Evolutionary conservation across 371 early-diverging fungal genomes (phyloP), one percentile per base, ranked within the genome.

Genomic region (Massospora cicadina): DNA sequence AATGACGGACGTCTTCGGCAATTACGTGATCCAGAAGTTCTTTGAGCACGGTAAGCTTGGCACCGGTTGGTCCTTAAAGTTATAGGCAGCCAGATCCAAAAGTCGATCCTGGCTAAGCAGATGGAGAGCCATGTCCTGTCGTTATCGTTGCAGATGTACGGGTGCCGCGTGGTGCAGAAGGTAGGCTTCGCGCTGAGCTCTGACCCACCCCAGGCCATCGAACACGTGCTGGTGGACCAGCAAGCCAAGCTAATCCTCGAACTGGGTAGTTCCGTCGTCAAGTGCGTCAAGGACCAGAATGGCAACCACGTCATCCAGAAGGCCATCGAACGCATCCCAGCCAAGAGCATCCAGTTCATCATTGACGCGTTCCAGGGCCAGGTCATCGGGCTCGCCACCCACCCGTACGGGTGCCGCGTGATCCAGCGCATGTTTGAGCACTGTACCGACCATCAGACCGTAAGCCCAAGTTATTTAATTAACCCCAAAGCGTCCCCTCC

Each of bases 281-380:
- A 92, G 71, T 93, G 99, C 64, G 95, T 99, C 67, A 97, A 95
- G 75, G 99, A 99, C 76, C 99, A 99, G 75, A 99, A 99, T 73
- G 99, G 99, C 57, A 99, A 99, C 75, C 99, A 99, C 69, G 99
- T 99, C 21, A 92, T 99, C 66, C 99, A 99, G 76, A 99, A 99
- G 75, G 96, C 95, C 25, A 95, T 99, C 66, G 99, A 99, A 72
- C 84, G 93, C n/a, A 90, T 96, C 10, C 89, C 90, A 54, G 85
- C 92, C 12, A 85, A 89, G 67, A 88, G 93, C 70, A 90, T 93
- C 67, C 84, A 87, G 70, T 98, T 98, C 70, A 89, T 99, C 67
- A 92, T 98, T 67, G 88, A 93, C 67, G 89, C 94, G 26, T 99
- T 99, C 79, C 87, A 94, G 65, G 91, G 96, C 0, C 97, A 99